Evolutionary conservation across 257 asterid genomes (phyloP), one percentile per base, ranked within the genome.

Genomic region (Solanum acaule): DNA sequence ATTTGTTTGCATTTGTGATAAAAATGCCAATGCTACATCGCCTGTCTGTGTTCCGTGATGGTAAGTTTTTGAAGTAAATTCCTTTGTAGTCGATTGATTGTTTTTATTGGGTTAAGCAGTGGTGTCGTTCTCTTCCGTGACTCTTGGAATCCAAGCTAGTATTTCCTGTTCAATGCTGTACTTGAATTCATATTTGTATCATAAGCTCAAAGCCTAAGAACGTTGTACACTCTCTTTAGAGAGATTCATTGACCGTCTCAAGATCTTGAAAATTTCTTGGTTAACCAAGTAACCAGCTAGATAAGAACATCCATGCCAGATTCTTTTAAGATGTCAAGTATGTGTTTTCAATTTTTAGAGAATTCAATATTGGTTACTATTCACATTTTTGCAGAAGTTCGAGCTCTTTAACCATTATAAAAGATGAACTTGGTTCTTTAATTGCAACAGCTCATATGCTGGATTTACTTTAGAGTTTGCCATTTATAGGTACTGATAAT

Each of bases 11-110:
- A 14, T 97, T 97, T 31, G 99, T 97, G 61, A 97, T 97, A 61
- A 97, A 97, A 93, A 97, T 97, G 99, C 99, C 99, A 5, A 90
- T 86, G 76, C 94, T 97, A 31, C 99, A 97, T 90, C 96, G 99
- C 15, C 99, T 97, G 38, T 97, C 99, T 9, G 99, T 97, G 90
- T 97, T 97, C 95, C 99, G 99, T 86, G 99, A 97, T 92, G 99
- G 99, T 97, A 90, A 94, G 99, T 90, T 87, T 85, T 86, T 84
- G 70, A 27, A 44, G 15, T 79, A 33, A 46, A 56, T 76, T 87
- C 29, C 84, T 88, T 71, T 67, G 37, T 31, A 34, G 34, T 56
- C 11, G 16, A 27, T 79, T 44, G 85, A 18, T 44, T 79, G 44
- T 82, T 49, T 81, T 29, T 82, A 82, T 49, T 82, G 10, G 70